A percentile compares a stretch with the other conserved stretches of the same genome.
Evolutionary conservation across 805 yeast species (phyloP).

Genomic region (Pichia californica): DNA sequence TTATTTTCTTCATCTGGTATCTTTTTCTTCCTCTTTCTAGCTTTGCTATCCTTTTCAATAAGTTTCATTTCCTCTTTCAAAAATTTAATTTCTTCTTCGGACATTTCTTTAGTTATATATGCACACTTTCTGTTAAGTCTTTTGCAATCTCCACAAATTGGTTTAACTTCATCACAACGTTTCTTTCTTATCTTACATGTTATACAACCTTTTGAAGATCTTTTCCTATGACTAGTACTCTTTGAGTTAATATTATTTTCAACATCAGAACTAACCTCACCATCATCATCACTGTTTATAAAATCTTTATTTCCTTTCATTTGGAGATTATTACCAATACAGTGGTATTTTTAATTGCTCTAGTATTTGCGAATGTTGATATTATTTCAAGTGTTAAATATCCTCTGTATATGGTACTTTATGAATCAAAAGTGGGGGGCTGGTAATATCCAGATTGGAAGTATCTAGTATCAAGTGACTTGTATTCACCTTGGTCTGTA

Average conservation of each 20-base stretch:
- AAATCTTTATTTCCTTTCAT: not conserved
- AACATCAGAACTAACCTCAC: not conserved
- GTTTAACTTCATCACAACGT: conserved; percentile 46
- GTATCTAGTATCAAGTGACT: too few relatives aligned
- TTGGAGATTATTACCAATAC: too few relatives aligned
- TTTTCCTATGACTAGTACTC: conserved; percentile 14
- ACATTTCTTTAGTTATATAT: conserved; percentile 42
- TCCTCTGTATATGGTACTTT: too few relatives aligned
- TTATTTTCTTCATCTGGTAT: conserved; percentile 5
- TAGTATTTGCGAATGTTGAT: too few relatives aligned
- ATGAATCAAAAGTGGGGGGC: too few relatives aligned
- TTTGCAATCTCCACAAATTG: conserved; percentile 44
- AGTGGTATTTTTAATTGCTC: too few relatives aligned
- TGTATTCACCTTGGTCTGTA: too few relatives aligned
- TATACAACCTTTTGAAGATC: conserved; percentile 57
- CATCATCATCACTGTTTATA: not conserved
- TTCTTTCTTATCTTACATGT: conserved; percentile 64
- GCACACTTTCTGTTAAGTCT: conserved; percentile 42
- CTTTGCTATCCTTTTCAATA: conserved; percentile 36
- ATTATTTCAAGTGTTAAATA: too few relatives aligned
- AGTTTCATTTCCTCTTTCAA: conserved; percentile 33
- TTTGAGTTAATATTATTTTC: too few relatives aligned
- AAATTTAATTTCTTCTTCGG: conserved; percentile 30
- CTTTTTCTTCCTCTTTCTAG: conserved; percentile 31
- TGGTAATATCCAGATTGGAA: too few relatives aligned